Evolutionary conservation across 1,284 basidiomycete species (phyloP).

Genomic region (Leccinum insolens): DNA sequence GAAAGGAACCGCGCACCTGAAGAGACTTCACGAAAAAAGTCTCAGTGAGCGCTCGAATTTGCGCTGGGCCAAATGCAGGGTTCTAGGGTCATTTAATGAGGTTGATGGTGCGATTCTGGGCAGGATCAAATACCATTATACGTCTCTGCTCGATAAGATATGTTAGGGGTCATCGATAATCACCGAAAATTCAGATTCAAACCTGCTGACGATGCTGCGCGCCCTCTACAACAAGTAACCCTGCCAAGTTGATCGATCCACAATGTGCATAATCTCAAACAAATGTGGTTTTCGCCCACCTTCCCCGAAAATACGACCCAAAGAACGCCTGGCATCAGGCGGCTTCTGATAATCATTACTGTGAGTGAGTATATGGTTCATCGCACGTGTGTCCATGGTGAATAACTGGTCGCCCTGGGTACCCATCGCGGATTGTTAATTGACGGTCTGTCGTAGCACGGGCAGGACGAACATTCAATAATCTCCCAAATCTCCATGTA

Average conservation of each 20-base stretch:
- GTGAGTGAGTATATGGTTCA: constrained; percentile 43
- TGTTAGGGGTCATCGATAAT: background rate
- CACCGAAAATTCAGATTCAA: background rate
- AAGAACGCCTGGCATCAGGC: constrained; percentile 17
- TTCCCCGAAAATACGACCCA: constrained; percentile 33
- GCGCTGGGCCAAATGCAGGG: constrained; percentile 57
- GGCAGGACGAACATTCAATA: constrained; percentile 18
- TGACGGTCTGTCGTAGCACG: background rate
- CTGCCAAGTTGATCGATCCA: background rate
- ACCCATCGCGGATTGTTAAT: background rate
- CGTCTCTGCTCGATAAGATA: constrained; percentile 16
- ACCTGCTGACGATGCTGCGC: constrained; percentile 30
- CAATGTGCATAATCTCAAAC: background rate
- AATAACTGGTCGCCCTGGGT: background rate
- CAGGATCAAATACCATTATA: constrained; percentile 20
- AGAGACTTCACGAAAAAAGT: constrained; percentile 57
- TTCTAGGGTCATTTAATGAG: constrained; percentile 32
- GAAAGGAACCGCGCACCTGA: constrained; percentile 36
- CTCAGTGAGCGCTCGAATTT: constrained; percentile 55
- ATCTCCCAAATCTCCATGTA: constrained; percentile 47
- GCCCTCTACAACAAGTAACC: constrained; percentile 20
- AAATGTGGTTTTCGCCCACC: constrained; percentile 18
- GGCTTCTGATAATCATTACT: constrained; percentile 39
- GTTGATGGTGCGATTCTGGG: background rate
- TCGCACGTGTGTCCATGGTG: constrained; percentile 1